Evolutionary conservation across 179 eudicot genomes (phyloP).

Genomic region (Corrigiola litoralis): DNA sequence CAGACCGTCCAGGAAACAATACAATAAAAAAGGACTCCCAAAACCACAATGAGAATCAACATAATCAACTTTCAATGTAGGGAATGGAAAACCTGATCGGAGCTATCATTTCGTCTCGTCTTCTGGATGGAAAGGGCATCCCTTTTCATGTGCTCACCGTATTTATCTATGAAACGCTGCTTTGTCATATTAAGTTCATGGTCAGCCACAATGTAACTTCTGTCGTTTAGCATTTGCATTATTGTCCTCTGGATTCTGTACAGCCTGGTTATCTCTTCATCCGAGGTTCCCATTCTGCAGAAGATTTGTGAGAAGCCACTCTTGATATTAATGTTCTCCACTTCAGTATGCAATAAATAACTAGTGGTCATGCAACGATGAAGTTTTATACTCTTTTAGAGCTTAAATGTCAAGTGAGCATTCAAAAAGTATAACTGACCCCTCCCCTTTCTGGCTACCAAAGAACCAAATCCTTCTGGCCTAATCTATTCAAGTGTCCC

Average conservation of each 20-base stretch:
- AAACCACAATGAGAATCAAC: no score
- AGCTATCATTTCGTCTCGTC: constrained; percentile 45
- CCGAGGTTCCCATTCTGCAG: constrained; percentile 52
- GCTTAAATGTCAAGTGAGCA: no score
- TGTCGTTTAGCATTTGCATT: constrained; percentile 75
- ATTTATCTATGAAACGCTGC: constrained; percentile 48
- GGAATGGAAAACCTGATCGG: constrained; percentile 52
- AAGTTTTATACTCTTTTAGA: no score
- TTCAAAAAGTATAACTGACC: no score
- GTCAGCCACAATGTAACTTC: constrained; percentile 68
- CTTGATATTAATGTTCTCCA: background rate
- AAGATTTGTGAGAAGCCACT: no score
- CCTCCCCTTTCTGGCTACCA: no score
- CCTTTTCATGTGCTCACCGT: constrained; percentile 68
- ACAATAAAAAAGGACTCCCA: no score
- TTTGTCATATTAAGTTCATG: constrained; percentile 63
- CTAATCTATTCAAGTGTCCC: no score
- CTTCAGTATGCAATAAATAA: background rate
- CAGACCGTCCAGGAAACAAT: background rate
- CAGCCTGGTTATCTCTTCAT: constrained; percentile 55
- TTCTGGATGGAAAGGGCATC: constrained; percentile 69
- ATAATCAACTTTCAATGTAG: background rate
- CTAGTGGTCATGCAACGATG: no score
- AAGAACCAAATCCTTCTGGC: no score
- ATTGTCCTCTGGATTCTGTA: constrained; percentile 68